Conservation (phyloP, 2,329 filamentous ascomycete genomes). For the Ophiostoma tasmaniense region DNA sequence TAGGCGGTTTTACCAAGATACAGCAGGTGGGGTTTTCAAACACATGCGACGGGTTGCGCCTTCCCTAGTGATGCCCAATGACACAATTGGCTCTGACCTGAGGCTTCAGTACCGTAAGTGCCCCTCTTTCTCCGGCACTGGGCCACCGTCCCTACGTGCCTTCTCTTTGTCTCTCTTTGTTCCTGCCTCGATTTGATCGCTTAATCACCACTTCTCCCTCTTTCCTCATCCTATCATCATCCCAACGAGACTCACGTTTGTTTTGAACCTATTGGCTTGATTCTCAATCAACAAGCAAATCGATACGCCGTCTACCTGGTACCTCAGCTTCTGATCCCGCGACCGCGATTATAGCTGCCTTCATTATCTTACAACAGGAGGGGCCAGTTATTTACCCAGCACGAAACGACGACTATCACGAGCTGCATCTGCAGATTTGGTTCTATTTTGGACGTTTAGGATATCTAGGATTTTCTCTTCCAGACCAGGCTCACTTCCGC, state of each 20-base stretch:
- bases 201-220: not conserved
- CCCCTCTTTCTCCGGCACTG: slow-evolving; percentile 3
- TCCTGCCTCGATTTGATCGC: not conserved
- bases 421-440: not conserved
- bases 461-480: not conserved
- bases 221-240: not conserved
- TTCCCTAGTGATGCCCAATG: slow-evolving; percentile 3
- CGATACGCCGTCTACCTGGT: not conserved
- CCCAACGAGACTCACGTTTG: not conserved
- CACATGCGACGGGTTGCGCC: not conserved
- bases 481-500: not conserved
- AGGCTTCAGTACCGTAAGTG: not conserved
- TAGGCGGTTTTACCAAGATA: not conserved
- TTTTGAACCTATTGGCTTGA: not conserved
- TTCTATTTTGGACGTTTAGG: not conserved
- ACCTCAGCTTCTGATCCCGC: not conserved
- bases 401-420: not conserved
- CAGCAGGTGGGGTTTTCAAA: not conserved
- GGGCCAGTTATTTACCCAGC: not conserved
- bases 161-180: slow-evolving; percentile 3
- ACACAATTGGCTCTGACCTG: not conserved
- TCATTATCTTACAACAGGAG: not conserved
- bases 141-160: not conserved
- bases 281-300: not conserved
- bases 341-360: not conserved